Evolutionary conservation across 1,284 basidiomycete genomes (phyloP), one percentile per base, ranked within the genome.

Genomic region (Anthracocystis walkeri): DNA sequence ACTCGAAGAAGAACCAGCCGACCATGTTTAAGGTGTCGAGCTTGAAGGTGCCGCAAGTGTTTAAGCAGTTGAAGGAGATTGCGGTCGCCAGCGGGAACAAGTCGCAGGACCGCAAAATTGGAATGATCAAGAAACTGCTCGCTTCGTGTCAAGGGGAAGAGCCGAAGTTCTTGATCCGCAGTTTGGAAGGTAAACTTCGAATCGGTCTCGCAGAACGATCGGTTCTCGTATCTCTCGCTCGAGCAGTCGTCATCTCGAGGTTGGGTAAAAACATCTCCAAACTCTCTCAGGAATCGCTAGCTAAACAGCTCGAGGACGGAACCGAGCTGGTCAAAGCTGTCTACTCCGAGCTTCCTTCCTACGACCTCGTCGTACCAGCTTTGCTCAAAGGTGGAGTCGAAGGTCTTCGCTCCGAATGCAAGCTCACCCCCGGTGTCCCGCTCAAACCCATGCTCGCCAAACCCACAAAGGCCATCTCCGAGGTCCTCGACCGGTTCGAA

Each of bases 401-500:
- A 55, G 88, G 89, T 14, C 86, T 99, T 44, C 88, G 87, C 14
- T 89, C 90, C 16, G 88, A 88, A 63, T 98, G 97, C 88, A 95
- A 93, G 85, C 90, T 99, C 31, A 96, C 93, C 4, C 95, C 97
- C 85, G 89, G 89, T 40, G 91, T 99, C 5, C 97, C 97, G 0
- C 89, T 99, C 45, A 99, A 99, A 84, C 97, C 97, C 7, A 99
- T 99, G 97, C 88, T 99, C 57, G 97, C 97, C n/a, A 99, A 98
- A 86, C 97, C 97, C 3, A 99, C 97, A 0, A 99, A 99, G 86
- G 96, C 96, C 0, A 98, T 99, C 78, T 91, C 92, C n/a, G 97
- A 99, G 86, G 96, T 99, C 7, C 89, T 99, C 21, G 96, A 99
- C 86, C 89, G 95, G 53, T 99, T 99, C 82, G 97, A 99, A 86